Evolutionary conservation across 306 rosid genomes (phyloP), one percentile per base, ranked within the genome.

Genomic region (Arachis stenosperma): DNA sequence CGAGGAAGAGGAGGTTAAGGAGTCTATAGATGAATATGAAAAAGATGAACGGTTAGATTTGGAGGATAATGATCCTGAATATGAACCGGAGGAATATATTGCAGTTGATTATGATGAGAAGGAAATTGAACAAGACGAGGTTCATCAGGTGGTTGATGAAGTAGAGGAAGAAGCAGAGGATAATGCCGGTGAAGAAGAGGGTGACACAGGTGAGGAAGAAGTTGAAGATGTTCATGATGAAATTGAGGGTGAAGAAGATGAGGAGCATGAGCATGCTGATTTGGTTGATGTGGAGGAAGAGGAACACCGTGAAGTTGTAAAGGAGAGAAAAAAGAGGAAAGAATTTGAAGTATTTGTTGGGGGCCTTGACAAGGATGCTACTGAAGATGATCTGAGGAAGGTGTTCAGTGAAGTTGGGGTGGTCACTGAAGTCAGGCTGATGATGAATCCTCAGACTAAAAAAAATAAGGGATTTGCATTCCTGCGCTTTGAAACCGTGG

Each of bases 281-380:
- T 70, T 71, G 58, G 96, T 78, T 82, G 98, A 95, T 9, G 93
- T 74, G 2, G 91, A 88, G 9, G 98, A 91, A 60, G 92, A 85
- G 53, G 98, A 95, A 73, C 99, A 91, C 82, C 88, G 94, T 27
- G 88, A 94, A 71, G 82, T 90, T 80, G 90, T 90, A 60, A 90
- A 95, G 75, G 99, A 95, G 87, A 90, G 98, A 84, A 84, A 89
- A 6, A 95, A 89, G 74, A 83, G 98, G 52, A 95, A 95, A 79
- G 99, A 95, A 60, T 92, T 91, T 70, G 99, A 95, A 88, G 89
- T 95, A 36, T 95, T 95, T 88, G 98, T 95, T 81, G 99, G 98
- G 54, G 99, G 99, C 62, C 80, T 95, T 17, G 99, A 95, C 84
- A 91, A 92, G 83, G 98, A 90, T 83, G 98, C 92, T 39, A 90